Evolutionary conservation across 192 early-diverging fungal genomes (phyloP).

Genomic region (Dispira parvispora): DNA sequence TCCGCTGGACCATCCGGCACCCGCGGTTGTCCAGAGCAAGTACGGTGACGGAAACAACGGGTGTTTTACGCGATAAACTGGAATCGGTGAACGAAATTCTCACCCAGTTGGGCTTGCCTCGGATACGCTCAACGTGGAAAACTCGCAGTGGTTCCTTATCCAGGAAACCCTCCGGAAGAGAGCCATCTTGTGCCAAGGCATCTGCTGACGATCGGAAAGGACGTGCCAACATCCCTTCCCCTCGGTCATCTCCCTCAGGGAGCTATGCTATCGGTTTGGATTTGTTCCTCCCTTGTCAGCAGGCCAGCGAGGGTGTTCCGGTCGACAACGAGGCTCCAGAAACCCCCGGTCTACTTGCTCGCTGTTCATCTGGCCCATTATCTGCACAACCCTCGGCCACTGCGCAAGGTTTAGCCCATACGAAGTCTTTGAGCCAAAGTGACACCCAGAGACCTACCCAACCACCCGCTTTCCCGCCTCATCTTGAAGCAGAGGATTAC

Average conservation of each 20-base stretch:
- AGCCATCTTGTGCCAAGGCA: too few relatives aligned
- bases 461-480: neutral
- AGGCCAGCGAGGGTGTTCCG: neutral
- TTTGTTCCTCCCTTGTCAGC: too few relatives aligned
- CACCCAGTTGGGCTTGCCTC: too few relatives aligned
- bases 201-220: too few relatives aligned
- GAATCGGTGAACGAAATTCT: too few relatives aligned
- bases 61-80: neutral
- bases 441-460: neutral
- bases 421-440: neutral
- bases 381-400: neutral
- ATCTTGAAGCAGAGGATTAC: neutral
- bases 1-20: neutral
- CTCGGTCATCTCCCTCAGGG: too few relatives aligned
- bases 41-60: neutral
- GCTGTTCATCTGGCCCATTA: neutral
- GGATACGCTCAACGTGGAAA: too few relatives aligned
- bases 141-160: too few relatives aligned
- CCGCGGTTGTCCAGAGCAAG: neutral
- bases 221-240: too few relatives aligned
- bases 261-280: too few relatives aligned
- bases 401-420: neutral
- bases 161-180: too few relatives aligned
- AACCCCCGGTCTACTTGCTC: neutral
- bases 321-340: neutral